Base-by-base conservation (phyloP, 805 yeast species). In the Blastobotrys parvus region DNA sequence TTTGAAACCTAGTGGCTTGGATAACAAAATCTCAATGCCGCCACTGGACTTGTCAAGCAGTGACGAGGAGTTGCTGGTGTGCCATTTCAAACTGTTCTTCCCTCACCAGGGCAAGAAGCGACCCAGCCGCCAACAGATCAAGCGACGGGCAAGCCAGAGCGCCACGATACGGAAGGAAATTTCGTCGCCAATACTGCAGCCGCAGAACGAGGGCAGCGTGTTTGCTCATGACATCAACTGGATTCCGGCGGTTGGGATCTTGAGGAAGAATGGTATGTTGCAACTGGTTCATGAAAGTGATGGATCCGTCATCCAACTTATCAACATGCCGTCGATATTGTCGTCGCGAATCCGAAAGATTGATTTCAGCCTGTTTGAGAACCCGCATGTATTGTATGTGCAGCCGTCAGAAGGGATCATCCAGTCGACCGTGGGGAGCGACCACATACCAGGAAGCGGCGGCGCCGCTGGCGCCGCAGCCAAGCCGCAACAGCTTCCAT, bases 51-150 rank as follows among this genome's bases (percentile, higher is more conserved):
- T 36, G n/a, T 36, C 31, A 2, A 37, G 34, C 18, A 22, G 31
- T 18, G 35, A 27, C 19, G 52, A 46, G 2, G 40, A 40, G 15
- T 16, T 48, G 16, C 41, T 50, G 8, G 42, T 48, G 15, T 40
- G 47, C 22, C 50, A 50, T 38, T 52, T 52, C 39, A 45, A 46
- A n/a, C 42, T 46, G 11, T 45, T 35, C 27, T 44, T 50, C 39
- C 55, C 55, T 3, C 29, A 33, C 23, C n/a, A 23, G 15, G 16
- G 5, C 18, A 22, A 11, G 11, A 25, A 11, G 11, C 7, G 11
- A 11, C 29, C 29, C 29, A 8, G 10, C 10, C 35, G 23, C 27
- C 19, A 23, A 33, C 23, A 38, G 29, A 41, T 18, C 11, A 29
- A 43, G 25, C 34, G 43, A 21, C 11, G 20, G 5, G 29, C 27